A percentile compares a stretch with the other conserved stretches of the same genome.
phyloP scores from a whole-genome alignment of 169 alveolate genomes.

The Cryptosporidium canis region DNA sequence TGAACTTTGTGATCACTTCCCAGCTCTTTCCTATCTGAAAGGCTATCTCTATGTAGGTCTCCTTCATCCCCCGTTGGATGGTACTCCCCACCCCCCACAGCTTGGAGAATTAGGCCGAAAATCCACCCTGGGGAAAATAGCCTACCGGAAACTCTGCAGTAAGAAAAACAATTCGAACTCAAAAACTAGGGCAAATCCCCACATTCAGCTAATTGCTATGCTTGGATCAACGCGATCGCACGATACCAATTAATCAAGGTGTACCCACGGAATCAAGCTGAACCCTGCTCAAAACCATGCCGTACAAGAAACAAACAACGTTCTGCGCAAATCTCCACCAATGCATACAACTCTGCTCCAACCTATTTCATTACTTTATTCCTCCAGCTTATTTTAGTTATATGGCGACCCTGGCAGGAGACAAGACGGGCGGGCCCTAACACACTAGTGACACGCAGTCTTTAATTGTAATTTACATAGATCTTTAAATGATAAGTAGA shows the following conservation, averaged over 20 bases:
- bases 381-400: neutral
- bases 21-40: slow-evolving; percentile 26
- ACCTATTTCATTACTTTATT: neutral
- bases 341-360: neutral
- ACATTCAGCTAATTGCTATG: neutral
- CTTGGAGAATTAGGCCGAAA: neutral
- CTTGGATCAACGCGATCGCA: neutral
- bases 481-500: slow-evolving; percentile 45
- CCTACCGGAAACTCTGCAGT: neutral
- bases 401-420: neutral
- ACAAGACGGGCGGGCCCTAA: slow-evolving; percentile 50
- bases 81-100: neutral
- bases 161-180: neutral
- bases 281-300: neutral
- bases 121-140: neutral
- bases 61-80: slow-evolving; percentile 3
- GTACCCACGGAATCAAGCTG: too few species aligned
- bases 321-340: neutral
- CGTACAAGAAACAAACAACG: neutral
- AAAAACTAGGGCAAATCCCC: neutral
- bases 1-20: neutral
- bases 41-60: slow-evolving; percentile 44
- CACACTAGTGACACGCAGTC: slow-evolving; percentile 72
- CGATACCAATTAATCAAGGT: too few species aligned
- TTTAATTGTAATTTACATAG: slow-evolving; percentile 7